A percentile compares a stretch with the other conserved stretches of the same genome.
Evolutionary conservation across 2,329 filamentous ascomycete species (phyloP).

Genomic region (Fusarium zealandicum): DNA sequence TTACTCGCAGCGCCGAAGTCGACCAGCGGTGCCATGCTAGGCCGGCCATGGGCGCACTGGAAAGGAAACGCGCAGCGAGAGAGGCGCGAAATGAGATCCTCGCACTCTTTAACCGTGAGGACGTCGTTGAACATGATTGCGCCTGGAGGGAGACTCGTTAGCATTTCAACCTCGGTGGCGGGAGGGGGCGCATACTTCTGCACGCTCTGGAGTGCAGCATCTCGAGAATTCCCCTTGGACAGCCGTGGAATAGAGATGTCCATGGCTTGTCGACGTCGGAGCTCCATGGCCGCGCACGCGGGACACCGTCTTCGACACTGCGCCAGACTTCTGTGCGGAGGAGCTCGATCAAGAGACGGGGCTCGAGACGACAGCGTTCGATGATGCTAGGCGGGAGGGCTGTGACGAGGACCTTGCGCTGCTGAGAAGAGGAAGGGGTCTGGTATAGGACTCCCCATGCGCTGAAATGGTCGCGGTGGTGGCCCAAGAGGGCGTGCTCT

Average conservation of each 20-base stretch:
- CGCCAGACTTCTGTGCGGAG: slow-evolving; percentile 79
- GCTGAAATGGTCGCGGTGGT: slow-evolving; percentile 64
- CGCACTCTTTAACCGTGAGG: slow-evolving; percentile 65
- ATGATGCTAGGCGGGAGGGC: slow-evolving; percentile 74
- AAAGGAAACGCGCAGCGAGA: slow-evolving; percentile 75
- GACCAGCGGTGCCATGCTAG: slow-evolving; percentile 69
- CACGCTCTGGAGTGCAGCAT: slow-evolving; percentile 79
- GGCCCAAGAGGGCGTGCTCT: slow-evolving; percentile 67
- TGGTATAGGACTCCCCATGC: slow-evolving; percentile 78
- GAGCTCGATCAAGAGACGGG: slow-evolving; percentile 74
- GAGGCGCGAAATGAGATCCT: slow-evolving; percentile 63
- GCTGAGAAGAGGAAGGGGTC: slow-evolving; percentile 36
- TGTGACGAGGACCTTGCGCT: slow-evolving; percentile 55
- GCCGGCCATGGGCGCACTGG: slow-evolving; percentile 81
- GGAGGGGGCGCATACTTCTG: slow-evolving; percentile 58
- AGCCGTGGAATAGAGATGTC: slow-evolving; percentile 70
- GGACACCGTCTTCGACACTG: slow-evolving; percentile 55
- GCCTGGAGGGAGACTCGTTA: slow-evolving; percentile 42
- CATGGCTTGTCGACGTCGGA: slow-evolving; percentile 51
- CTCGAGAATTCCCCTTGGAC: slow-evolving; percentile 78
- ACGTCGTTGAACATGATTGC: slow-evolving; percentile 88
- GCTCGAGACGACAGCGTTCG: slow-evolving; percentile 78
- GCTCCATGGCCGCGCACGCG: slow-evolving; percentile 4
- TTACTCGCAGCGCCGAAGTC: slow-evolving; percentile 51
- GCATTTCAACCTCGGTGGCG: background rate